These are phyloP conservation scores for Paramecium caudatum DNA, from an alignment of 73 alveolate genomes.

Conservation along the genomic window DNA sequence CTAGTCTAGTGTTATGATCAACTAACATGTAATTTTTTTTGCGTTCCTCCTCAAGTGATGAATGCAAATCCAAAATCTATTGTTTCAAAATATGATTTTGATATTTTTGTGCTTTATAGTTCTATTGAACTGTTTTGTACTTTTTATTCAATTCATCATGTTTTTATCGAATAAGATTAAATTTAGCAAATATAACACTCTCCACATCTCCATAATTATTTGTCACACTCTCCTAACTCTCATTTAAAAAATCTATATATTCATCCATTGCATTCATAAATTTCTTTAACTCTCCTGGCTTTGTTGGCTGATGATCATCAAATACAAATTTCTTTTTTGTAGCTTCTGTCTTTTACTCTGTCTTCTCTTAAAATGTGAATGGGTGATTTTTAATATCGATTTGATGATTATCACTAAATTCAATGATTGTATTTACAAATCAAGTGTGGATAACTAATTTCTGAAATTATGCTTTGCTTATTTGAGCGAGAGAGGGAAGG, in stretches of 20 bases:
- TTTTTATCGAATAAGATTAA: conserved; percentile 40
- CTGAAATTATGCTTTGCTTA: background rate
- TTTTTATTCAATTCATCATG: conserved; percentile 43
- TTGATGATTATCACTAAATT: conserved; percentile 6
- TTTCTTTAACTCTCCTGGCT: conserved; percentile 43
- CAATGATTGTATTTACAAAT: conserved; percentile 3
- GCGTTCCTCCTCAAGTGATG: background rate
- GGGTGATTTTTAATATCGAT: conserved; percentile 45
- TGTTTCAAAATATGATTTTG: conserved; percentile 21
- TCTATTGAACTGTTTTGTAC: conserved; percentile 1
- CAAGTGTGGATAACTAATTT: conserved; percentile 7
- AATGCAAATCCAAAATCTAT: background rate
- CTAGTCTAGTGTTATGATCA: background rate
- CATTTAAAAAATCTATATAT: conserved; percentile 51
- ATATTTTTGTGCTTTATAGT: background rate
- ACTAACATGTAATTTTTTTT: background rate
- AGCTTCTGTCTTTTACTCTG: conserved; percentile 38
- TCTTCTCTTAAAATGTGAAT: conserved; percentile 42
- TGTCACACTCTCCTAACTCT: conserved; percentile 13
- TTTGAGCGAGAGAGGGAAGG: conserved; percentile 33
- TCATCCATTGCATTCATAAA: conserved; percentile 64
- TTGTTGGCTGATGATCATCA: conserved; percentile 36
- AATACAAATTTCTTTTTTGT: conserved; percentile 50
- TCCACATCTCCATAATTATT: background rate
- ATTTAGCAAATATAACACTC: background rate